Percentiles rank a stretch among this genome's conserved stretches.
Evolutionary conservation across 805 yeast species (phyloP).

Genomic region (Wickerhamomyces pijperi): DNA sequence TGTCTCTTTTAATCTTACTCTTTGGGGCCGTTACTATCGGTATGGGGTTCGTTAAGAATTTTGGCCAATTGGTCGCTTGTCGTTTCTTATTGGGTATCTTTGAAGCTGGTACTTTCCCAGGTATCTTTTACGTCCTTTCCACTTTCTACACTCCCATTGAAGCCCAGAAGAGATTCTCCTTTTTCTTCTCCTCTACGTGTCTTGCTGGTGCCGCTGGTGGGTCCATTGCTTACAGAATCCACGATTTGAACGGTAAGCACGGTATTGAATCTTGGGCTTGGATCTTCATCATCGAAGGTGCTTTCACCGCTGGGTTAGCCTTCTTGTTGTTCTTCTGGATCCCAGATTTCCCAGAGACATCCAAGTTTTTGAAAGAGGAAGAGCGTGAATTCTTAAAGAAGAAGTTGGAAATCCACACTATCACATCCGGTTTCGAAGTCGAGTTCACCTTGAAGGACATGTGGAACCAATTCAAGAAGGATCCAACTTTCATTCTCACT

Average conservation of each 20-base stretch:
- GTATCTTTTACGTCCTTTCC: constrained; percentile 35
- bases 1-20: constrained; percentile 21
- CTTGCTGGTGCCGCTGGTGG: constrained; percentile 50
- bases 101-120: constrained; percentile 44
- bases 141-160: constrained; percentile 38
- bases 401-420: constrained; percentile 26
- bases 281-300: constrained; percentile 40
- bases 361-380: constrained; percentile 27
- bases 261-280: constrained; percentile 38
- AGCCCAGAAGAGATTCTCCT: constrained; percentile 34
- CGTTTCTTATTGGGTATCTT: constrained; percentile 42
- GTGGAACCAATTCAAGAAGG: constrained; percentile 32
- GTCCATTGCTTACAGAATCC: constrained; percentile 34
- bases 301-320: constrained; percentile 29
- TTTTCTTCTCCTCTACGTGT: constrained; percentile 40
- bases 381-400: constrained; percentile 27
- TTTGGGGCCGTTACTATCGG: constrained; percentile 33
- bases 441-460: constrained; percentile 22
- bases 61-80: constrained; percentile 33
- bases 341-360: constrained; percentile 31
- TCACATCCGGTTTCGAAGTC: constrained; percentile 26
- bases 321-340: constrained; percentile 27
- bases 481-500: constrained; percentile 38
- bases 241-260: constrained; percentile 32
- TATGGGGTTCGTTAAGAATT: constrained; percentile 30